A percentile compares a stretch with the other conserved stretches of the same genome.
Evolutionary conservation across 2,329 filamentous ascomycete species (phyloP).

Genomic region (Hypoxylon sp.): DNA sequence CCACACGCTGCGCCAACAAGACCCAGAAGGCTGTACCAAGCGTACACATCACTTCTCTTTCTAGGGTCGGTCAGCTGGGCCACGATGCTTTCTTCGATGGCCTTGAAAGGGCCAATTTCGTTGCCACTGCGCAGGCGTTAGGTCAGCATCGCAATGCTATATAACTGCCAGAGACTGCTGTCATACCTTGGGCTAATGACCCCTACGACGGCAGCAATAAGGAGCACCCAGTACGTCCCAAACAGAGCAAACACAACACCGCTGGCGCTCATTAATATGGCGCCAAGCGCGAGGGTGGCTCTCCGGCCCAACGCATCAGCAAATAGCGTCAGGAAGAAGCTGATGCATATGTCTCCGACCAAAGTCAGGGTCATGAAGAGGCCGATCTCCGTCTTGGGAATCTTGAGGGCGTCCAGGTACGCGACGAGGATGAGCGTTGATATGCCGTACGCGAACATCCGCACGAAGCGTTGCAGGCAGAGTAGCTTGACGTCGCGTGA

Average conservation of each 20-base stretch:
- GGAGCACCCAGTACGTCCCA: conserved; percentile 70
- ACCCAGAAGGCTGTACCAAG: conserved; percentile 73
- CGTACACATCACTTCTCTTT: conserved; percentile 69
- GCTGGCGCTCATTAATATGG: conserved; percentile 68
- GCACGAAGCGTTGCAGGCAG: conserved; percentile 71
- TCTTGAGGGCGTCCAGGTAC: conserved; percentile 66
- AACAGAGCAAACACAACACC: conserved; percentile 69
- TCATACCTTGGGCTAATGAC: conserved; percentile 71
- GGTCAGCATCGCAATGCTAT: neutral
- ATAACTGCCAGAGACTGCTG: neutral
- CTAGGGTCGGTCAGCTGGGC: conserved; percentile 67
- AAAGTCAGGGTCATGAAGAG: conserved; percentile 77
- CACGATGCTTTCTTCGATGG: conserved; percentile 73
- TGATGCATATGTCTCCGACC: conserved; percentile 71
- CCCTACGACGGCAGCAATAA: conserved; percentile 71
- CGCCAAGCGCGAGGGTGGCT: conserved; percentile 68
- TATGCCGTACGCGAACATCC: conserved; percentile 74
- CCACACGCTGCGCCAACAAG: conserved; percentile 73
- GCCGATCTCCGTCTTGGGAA: conserved; percentile 68
- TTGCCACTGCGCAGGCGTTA: conserved; percentile 64
- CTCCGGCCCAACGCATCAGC: conserved; percentile 71
- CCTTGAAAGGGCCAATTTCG: conserved; percentile 75
- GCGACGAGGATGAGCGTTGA: conserved; percentile 71
- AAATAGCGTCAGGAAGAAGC: conserved; percentile 70
- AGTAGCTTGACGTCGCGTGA: conserved; percentile 69